Base-by-base conservation (phyloP, 768 basidiomycete genomes). In the Glaciozyma martinii region DNA sequence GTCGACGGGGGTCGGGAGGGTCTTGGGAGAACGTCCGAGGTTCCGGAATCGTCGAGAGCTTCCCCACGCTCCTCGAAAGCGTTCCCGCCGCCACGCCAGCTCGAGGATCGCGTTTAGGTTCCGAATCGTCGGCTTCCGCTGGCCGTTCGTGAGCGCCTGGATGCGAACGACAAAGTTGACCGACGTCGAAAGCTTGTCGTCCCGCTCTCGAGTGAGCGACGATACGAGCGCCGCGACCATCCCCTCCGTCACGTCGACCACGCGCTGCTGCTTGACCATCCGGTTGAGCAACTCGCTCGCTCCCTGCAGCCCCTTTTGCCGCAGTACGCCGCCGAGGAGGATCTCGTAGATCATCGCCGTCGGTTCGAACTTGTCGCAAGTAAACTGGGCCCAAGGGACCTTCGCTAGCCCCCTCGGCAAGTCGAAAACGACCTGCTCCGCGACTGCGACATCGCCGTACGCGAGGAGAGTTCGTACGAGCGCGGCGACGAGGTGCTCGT, bases 61-160 rank as follows among this genome's bases (percentile, higher is more conserved):
- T 1, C 49, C n/a, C 13, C 49, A 15, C 13, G 49, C 49, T n/a
- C n/a, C 27, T 25, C 25, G 49, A 12, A 50, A 50, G 8, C 49
- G 49, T 50, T 70, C 65, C 42, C 46, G 58, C 60, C 25, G 47
- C 68, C 68, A 70, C 7, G 65, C 62, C 19, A 65, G 62, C 21
- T 50, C 37, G 29, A 70, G 46, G 12, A 70, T 53, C n/a, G 33
- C 49, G 47, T 56, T 37, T 27, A 70, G 60, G 47, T 70, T 56
- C 32, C 19, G 12, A 19, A 57, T n/a, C 37, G 56, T 52, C 30
- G 68, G 57, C n/a, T 60, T 43, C 15, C 53, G 46, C 23, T 19
- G 18, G 23, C 60, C 60, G 13, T 12, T 0, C 30, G 65, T 66
- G 40, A 66, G 25, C 32, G 43, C 23, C 46, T 62, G 25, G 9